Evolutionary conservation across 2,329 filamentous ascomycete genomes (phyloP), one percentile per base, ranked within the genome.

Genomic region (Fusarium sp.): DNA sequence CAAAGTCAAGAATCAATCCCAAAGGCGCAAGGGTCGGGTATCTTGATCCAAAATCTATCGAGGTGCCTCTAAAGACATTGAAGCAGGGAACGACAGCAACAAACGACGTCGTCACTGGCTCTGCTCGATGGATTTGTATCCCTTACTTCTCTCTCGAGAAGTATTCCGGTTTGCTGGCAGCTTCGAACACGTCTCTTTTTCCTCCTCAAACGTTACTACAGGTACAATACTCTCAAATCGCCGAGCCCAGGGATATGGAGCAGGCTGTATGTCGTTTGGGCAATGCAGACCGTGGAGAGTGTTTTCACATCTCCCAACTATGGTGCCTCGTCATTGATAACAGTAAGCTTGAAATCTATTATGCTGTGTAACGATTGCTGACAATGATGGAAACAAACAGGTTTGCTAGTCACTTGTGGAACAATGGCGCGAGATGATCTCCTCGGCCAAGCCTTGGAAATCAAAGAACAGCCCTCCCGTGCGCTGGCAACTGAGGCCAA

Each of bases 301-400:
- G 85, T 62, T 88, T 86, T 64, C 86, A 88, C 65, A 83, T 88
- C 52, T 80, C 84, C 1, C 87, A 88, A 71, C 65, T 87, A 11
- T 88, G 86, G 87, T 85, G 83, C 68, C 72, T 88, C 6, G 78
- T 87, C 8, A 68, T 88, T 2, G 84, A 84, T 45, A 83, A 86
- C 52, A 82, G 85, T 86, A 76, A 74, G 67, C 2, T 18, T 18
- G 8, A 11, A 6, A 5, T 6, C 11, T 14, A 7, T 14, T 14
- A 24, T 58, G 8, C 11, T 20, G 9, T 24, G 24, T 9, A 39
- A 10, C 6, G 18, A 18, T 14, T 22, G 54, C 65, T 69, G 37
- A 69, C 16, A 13, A 50, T 31, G 65, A 64, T 18, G 31, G 18
- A 35, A 31, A 39, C 39, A 6, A 74, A 74, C 73, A 80, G 81